Percentiles rank a stretch among this genome's conserved stretches.
Conservation (phyloP, 169 alveolate species). For the Eimeria necatrix region DNA sequence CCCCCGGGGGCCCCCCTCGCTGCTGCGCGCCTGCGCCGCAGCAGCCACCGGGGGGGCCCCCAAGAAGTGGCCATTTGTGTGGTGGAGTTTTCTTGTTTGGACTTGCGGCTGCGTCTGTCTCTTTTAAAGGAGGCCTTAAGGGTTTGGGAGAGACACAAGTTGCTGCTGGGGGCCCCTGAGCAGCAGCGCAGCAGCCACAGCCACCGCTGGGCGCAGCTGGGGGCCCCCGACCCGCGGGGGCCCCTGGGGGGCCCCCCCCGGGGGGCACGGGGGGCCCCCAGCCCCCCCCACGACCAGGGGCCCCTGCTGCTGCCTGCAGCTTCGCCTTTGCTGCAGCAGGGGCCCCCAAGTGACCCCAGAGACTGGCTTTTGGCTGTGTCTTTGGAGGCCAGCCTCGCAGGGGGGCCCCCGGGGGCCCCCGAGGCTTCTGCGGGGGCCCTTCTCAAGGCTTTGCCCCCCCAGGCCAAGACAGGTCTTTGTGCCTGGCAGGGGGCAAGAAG, state of each 20-base stretch:
- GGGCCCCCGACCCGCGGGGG: too few relatives aligned
- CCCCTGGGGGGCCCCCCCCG: too few relatives aligned
- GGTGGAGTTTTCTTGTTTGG: not conserved
- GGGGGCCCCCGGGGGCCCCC: not conserved
- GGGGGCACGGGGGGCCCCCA: not conserved
- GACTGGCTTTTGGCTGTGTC: not conserved
- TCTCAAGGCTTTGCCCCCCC: not conserved
- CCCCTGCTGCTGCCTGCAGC: not conserved
- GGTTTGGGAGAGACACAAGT: not conserved
- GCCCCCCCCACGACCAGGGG: not conserved
- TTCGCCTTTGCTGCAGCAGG: not conserved
- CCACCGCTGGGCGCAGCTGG: not conserved
- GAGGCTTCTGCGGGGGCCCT: not conserved
- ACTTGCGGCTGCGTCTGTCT: not conserved
- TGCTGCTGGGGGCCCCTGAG: not conserved
- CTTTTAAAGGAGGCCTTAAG: not conserved
- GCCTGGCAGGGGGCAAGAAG: not conserved
- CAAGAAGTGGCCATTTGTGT: not conserved
- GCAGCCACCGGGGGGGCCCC: not conserved
- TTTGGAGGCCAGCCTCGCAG: not conserved
- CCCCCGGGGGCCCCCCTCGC: too few relatives aligned
- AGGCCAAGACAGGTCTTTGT: not conserved
- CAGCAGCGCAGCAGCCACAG: not conserved
- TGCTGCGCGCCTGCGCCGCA: not conserved
- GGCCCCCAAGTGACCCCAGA: not conserved